phyloP scores from a whole-genome alignment of 768 basidiomycete genomes.

The Tulasnella sp. region DNA sequence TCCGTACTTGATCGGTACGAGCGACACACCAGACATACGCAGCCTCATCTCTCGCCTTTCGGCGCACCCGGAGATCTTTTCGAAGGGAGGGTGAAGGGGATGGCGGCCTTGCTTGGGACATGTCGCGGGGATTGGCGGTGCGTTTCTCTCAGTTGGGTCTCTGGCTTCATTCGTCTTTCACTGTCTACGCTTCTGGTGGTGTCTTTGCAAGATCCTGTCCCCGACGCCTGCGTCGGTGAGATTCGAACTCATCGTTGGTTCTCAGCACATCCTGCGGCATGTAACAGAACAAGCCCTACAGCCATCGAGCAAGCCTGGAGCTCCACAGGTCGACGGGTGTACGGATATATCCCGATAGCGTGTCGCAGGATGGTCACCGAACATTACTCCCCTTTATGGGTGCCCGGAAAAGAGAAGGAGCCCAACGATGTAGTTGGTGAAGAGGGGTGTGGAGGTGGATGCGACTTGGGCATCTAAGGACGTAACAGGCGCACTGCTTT shows the following conservation, averaged over 20 bases:
- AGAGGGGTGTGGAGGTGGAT: slow-evolving; percentile 15
- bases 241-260: no score
- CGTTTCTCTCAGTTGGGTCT: background rate
- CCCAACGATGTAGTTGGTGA: no score
- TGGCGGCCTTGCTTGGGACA: slow-evolving; percentile 38
- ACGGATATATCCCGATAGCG: no score
- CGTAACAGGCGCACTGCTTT: slow-evolving; percentile 34
- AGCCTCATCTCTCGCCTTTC: slow-evolving; percentile 1
- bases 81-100: slow-evolving; percentile 30
- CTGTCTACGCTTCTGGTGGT: slow-evolving; percentile 16
- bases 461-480: slow-evolving; percentile 19
- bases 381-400: no score
- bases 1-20: slow-evolving; percentile 45
- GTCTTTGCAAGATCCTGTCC: background rate
- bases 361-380: no score
- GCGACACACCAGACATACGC: slow-evolving; percentile 56
- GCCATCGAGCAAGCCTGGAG: no score
- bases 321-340: no score
- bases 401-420: no score
- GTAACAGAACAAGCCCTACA: no score
- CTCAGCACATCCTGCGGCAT: no score
- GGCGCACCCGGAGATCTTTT: slow-evolving; percentile 35
- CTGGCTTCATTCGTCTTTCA: background rate
- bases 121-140: slow-evolving; percentile 40
- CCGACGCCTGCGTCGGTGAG: no score